Conservation (phyloP, 2,329 filamentous ascomycete species). For the Xylaria sp. region DNA sequence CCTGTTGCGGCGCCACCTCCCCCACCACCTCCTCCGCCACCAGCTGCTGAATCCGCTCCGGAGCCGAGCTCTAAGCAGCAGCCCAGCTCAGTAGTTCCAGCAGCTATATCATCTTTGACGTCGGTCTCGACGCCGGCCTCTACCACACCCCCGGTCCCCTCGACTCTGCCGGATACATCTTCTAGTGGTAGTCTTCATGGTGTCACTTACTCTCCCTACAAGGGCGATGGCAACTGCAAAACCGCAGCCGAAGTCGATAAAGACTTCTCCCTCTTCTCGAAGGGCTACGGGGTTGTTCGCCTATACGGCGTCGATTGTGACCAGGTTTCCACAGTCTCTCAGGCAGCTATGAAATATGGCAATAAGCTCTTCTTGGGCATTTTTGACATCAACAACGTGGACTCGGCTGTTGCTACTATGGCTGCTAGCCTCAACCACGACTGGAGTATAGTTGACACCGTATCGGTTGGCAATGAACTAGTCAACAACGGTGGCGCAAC, state of each 20-base stretch:
- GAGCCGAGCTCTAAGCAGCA: constrained; percentile 25
- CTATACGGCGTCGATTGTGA: constrained; percentile 83
- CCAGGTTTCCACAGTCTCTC: constrained; percentile 67
- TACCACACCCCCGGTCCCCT: constrained; percentile 7
- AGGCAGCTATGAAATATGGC: constrained; percentile 66
- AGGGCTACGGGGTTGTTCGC: constrained; percentile 67
- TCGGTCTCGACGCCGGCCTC: too few relatives aligned
- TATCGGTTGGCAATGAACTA: constrained; percentile 82
- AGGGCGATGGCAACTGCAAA: constrained; percentile 68
- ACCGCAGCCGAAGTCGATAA: constrained; percentile 62
- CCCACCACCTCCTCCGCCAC: constrained; percentile 8
- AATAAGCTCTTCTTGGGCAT: constrained; percentile 78
- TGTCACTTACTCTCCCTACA: constrained; percentile 57
- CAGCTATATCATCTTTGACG: too few relatives aligned
- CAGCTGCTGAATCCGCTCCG: constrained; percentile 12
- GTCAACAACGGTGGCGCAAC: constrained; percentile 68
- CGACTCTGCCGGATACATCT: constrained; percentile 26
- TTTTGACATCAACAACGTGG: constrained; percentile 65
- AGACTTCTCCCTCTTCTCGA: constrained; percentile 64
- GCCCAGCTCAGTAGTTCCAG: constrained; percentile 15
- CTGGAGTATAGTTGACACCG: constrained; percentile 72
- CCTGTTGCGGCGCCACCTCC: constrained; percentile 9
- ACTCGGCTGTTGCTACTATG: constrained; percentile 64
- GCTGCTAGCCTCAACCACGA: constrained; percentile 63
- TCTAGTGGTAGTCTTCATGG: constrained; percentile 43